Percentiles rank a stretch among this genome's conserved stretches.
These are phyloP conservation scores for Sugiyamaella chiloensis DNA, from an alignment of 805 yeast genomes.

Conservation along the genomic window DNA sequence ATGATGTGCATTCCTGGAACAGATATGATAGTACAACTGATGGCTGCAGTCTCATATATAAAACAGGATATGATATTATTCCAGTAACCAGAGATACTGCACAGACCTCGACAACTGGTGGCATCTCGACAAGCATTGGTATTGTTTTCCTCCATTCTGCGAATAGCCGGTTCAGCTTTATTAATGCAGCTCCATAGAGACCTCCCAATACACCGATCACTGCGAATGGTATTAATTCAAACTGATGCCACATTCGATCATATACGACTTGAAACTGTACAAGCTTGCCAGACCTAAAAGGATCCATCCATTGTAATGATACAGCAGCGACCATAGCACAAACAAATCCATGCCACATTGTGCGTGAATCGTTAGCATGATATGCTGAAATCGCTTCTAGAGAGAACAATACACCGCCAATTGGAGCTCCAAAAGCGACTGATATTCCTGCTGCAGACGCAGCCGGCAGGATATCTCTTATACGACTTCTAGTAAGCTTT, in stretches of 20 bases:
- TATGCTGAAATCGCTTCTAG: conserved; percentile 60
- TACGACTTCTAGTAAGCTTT: conserved; percentile 25
- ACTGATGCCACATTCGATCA: conserved; percentile 65
- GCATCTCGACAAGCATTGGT: conserved; percentile 21
- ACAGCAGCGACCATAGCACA: conserved; percentile 73
- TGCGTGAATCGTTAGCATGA: conserved; percentile 52
- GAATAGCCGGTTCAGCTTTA: conserved; percentile 43
- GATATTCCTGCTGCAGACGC: conserved; percentile 83
- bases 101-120: conserved; percentile 46
- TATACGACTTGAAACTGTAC: conserved; percentile 66
- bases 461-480: conserved; percentile 64
- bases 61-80: conserved; percentile 52
- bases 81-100: conserved; percentile 50
- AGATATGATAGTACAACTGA: conserved; percentile 55
- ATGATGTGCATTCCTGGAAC: conserved; percentile 61
- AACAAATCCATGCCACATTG: conserved; percentile 82
- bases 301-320: conserved; percentile 50
- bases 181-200: conserved; percentile 54
- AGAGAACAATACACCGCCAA: conserved; percentile 82
- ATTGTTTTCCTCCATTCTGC: conserved; percentile 31
- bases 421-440: conserved; percentile 82
- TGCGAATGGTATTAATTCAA: conserved; percentile 73
- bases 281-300: conserved; percentile 49
- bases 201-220: conserved; percentile 71
- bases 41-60: conserved; percentile 53